Conservation (phyloP, 768 basidiomycete species). For the Paxillus rubicundulus region DNA sequence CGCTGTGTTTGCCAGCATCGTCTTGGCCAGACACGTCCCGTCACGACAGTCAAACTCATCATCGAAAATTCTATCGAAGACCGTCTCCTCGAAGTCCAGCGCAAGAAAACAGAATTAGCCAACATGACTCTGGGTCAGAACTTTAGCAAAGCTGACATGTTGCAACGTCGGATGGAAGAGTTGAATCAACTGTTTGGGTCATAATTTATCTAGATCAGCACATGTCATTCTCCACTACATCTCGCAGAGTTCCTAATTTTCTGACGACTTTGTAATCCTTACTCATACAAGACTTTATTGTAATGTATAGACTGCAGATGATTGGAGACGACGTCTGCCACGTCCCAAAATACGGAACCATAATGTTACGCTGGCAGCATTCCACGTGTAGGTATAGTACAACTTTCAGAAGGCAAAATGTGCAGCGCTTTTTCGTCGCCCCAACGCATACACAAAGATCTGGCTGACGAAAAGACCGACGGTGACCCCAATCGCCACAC, state of each 20-base stretch:
- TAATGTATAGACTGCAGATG: conserved; percentile 30
- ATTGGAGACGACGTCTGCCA: neutral
- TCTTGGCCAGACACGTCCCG: conserved; percentile 89
- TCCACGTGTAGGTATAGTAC: no score
- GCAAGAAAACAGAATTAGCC: conserved; percentile 91
- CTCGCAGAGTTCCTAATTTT: conserved; percentile 21
- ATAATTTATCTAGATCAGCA: conserved; percentile 27
- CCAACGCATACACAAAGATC: conserved; percentile 71
- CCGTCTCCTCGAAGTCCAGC: conserved; percentile 88
- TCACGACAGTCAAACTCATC: conserved; percentile 89
- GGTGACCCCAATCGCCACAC: conserved; percentile 82
- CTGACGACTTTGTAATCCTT: conserved; percentile 27
- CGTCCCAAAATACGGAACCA: neutral
- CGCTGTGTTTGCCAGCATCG: conserved; percentile 64
- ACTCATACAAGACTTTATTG: conserved; percentile 28
- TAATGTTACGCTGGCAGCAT: neutral
- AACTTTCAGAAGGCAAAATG: conserved; percentile 66
- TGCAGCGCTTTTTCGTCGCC: conserved; percentile 66
- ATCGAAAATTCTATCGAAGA: conserved; percentile 95
- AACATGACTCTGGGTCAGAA: conserved; percentile 90
- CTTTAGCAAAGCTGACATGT: conserved; percentile 83
- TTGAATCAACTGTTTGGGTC: conserved; percentile 70
- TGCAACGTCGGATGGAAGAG: conserved; percentile 87
- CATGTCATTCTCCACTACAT: conserved; percentile 14
- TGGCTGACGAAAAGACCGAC: conserved; percentile 83